Evolutionary conservation across 139 green algal species (phyloP).

Genomic region (Chlorella ohadii): DNA sequence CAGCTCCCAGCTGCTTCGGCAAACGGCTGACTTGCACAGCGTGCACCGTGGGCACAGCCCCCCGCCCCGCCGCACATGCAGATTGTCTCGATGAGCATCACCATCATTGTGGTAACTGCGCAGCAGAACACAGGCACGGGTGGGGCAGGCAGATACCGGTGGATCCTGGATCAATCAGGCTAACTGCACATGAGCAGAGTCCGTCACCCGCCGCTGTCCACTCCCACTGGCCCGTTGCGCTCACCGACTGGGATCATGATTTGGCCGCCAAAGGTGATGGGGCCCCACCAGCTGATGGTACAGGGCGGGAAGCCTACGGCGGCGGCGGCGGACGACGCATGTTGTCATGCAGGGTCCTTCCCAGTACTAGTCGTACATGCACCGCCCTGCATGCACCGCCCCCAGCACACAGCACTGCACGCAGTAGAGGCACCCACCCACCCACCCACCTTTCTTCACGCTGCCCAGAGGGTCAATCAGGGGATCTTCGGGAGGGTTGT

Average conservation of each 20-base stretch:
- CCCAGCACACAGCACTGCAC: too few relatives aligned
- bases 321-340: not conserved
- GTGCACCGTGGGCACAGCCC: too few relatives aligned
- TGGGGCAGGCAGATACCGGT: not conserved
- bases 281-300: not conserved
- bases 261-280: not conserved
- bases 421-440: too few relatives aligned
- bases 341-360: too few relatives aligned
- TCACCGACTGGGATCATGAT: not conserved
- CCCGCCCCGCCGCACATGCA: not conserved
- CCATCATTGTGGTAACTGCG: not conserved
- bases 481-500: not conserved
- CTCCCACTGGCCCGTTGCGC: too few relatives aligned
- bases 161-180: too few relatives aligned
- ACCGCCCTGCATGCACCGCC: too few relatives aligned
- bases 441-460: not conserved
- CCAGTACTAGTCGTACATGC: too few relatives aligned
- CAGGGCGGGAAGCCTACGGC: not conserved
- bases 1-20: too few relatives aligned
- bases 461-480: not conserved
- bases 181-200: too few relatives aligned
- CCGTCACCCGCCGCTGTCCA: too few relatives aligned
- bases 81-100: not conserved
- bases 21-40: too few relatives aligned
- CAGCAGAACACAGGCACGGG: not conserved